phyloP scores from a whole-genome alignment of 495 filamentous ascomycete genomes.

The Margaritispora aquatica region DNA sequence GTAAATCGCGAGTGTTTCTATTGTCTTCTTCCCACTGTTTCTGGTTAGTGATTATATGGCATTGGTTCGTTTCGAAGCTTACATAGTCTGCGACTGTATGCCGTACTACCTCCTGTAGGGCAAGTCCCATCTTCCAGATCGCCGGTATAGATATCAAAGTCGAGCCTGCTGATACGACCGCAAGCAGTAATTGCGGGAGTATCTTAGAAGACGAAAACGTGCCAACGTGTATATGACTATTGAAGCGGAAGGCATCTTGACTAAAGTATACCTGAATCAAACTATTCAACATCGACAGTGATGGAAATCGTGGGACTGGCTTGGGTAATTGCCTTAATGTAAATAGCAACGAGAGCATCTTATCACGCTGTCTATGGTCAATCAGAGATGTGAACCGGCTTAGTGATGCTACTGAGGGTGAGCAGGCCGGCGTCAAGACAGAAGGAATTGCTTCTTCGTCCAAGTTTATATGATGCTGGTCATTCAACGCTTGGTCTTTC shows the following conservation, averaged over 20 bases:
- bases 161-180: slow-evolving; percentile 49
- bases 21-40: slow-evolving; percentile 51
- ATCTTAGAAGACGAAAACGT: slow-evolving; percentile 45
- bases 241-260: slow-evolving; percentile 39
- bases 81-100: slow-evolving; percentile 36
- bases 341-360: slow-evolving; percentile 2
- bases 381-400: slow-evolving; percentile 1
- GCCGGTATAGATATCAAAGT: slow-evolving; percentile 47
- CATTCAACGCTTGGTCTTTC: slow-evolving; percentile 6
- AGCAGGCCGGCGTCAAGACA: not conserved
- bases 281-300: slow-evolving; percentile 49
- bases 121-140: slow-evolving; percentile 55
- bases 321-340: not conserved
- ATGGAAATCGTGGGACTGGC: slow-evolving; percentile 39
- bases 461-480: slow-evolving; percentile 10
- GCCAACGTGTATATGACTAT: slow-evolving; percentile 52
- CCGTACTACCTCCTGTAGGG: slow-evolving; percentile 54
- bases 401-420: not conserved
- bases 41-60: not conserved
- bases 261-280: slow-evolving; percentile 56
- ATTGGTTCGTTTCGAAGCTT: slow-evolving; percentile 8
- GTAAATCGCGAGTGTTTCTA: slow-evolving; percentile 43
- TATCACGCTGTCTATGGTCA: not conserved
- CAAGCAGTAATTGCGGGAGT: slow-evolving; percentile 49
- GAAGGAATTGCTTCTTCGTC: slow-evolving; percentile 7